These are phyloP conservation scores for Entomortierella beljakovae DNA, from an alignment of 192 early-diverging fungal genomes.

Conservation along the genomic window DNA sequence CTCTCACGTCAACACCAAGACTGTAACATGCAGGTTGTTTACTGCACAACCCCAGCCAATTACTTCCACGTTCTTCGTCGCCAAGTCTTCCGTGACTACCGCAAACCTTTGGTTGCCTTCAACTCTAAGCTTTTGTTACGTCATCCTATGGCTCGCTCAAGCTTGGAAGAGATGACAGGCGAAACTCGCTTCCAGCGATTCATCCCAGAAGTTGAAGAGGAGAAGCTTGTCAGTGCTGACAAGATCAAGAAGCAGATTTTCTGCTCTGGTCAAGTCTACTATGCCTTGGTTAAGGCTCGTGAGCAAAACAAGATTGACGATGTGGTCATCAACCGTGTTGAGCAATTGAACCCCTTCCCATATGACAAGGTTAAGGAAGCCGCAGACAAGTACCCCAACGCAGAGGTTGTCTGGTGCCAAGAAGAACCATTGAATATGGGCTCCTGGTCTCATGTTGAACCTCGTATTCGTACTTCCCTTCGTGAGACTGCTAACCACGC, in stretches of 20 bases:
- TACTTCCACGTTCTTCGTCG: slow-evolving; percentile 97
- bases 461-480: slow-evolving; percentile 86
- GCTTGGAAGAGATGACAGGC: slow-evolving; percentile 82
- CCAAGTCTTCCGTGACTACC: slow-evolving; percentile 97
- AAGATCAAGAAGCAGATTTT: slow-evolving; percentile 93
- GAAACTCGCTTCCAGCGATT: slow-evolving; percentile 89
- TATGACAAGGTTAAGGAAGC: slow-evolving; percentile 90
- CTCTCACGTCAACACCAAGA: slow-evolving; percentile 95
- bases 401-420: slow-evolving; percentile 94
- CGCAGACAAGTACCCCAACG: slow-evolving; percentile 91
- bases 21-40: slow-evolving; percentile 98
- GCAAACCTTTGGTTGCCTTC: slow-evolving; percentile 88
- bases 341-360: slow-evolving; percentile 97
- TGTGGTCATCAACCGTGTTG: slow-evolving; percentile 92
- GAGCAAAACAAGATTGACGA: slow-evolving; percentile 91
- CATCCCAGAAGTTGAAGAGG: slow-evolving; percentile 92
- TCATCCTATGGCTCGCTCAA: slow-evolving; percentile 92
- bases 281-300: slow-evolving; percentile 88
- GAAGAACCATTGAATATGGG: slow-evolving; percentile 97
- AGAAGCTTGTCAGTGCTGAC: slow-evolving; percentile 81
- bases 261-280: slow-evolving; percentile 99
- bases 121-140: slow-evolving; percentile 93
- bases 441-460: slow-evolving; percentile 89
- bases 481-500: slow-evolving; percentile 78
- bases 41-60: slow-evolving; percentile 97